Evolutionary conservation across 306 rosid genomes (phyloP).

Genomic region (Cucumis cinereus): DNA sequence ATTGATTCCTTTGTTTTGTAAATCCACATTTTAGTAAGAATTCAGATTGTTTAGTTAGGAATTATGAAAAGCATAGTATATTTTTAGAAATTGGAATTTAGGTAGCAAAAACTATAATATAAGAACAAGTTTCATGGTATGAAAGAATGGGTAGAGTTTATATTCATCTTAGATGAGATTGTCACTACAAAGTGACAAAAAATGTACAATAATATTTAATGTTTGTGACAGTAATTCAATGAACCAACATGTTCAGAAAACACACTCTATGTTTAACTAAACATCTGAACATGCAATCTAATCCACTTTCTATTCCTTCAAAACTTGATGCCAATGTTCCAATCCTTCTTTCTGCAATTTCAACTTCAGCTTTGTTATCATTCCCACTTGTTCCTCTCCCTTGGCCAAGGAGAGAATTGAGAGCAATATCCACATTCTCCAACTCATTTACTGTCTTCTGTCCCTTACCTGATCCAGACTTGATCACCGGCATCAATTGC

Average conservation of each 20-base stretch:
- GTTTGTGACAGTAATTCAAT: conserved; percentile 8
- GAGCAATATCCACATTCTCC: conserved; percentile 26
- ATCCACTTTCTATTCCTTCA: conserved; percentile 36
- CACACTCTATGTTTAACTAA: conserved; percentile 63
- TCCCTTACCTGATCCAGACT: conserved; percentile 26
- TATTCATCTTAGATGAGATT: not conserved
- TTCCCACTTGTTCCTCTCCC: not conserved
- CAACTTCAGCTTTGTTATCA: conserved; percentile 26
- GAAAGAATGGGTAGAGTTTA: not conserved
- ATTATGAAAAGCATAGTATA: no score
- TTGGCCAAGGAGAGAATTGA: conserved; percentile 28
- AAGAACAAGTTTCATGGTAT: not conserved
- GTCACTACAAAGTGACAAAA: not conserved
- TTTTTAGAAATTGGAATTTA: no score
- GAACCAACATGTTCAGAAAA: conserved; percentile 46
- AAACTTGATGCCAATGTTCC: conserved; percentile 27
- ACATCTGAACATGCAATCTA: conserved; percentile 51
- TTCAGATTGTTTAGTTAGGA: no score
- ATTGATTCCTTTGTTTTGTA: no score
- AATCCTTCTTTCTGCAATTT: conserved; percentile 30
- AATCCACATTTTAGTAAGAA: no score
- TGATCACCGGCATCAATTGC: conserved; percentile 24
- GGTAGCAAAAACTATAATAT: no score
- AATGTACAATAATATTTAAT: not conserved
- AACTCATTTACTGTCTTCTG: conserved; percentile 29